Evolutionary conservation across 805 yeast genomes (phyloP).

Genomic region (Candida nanaspora): DNA sequence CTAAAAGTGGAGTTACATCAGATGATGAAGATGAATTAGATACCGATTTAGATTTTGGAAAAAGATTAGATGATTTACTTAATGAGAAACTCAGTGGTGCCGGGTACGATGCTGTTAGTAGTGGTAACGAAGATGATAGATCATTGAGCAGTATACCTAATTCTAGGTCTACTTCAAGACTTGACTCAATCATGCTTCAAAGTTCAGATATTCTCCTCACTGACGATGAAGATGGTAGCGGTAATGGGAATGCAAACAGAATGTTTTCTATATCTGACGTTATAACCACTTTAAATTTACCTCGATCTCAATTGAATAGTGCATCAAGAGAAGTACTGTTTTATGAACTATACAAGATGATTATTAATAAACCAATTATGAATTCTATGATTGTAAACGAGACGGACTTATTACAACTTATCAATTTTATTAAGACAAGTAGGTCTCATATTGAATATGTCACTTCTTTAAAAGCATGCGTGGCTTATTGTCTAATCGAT

Average conservation of each 20-base stretch:
- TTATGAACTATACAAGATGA: conserved; percentile 43
- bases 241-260: conserved; percentile 5
- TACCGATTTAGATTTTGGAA: conserved; percentile 11
- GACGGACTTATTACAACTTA: conserved; percentile 29
- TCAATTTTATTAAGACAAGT: conserved; percentile 23
- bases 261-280: conserved; percentile 35
- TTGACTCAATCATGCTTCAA: conserved; percentile 12
- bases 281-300: conserved; percentile 31
- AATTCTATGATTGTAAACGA: conserved; percentile 24
- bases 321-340: conserved; percentile 40
- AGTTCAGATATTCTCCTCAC: conserved; percentile 3
- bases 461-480: conserved; percentile 32
- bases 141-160: neutral
- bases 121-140: neutral
- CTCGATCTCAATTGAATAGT: conserved; percentile 39
- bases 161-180: conserved; percentile 17
- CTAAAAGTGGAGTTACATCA: conserved; percentile 6
- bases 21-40: conserved; percentile 11
- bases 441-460: conserved; percentile 27
- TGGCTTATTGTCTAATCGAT: conserved; percentile 39
- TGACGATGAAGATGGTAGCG: conserved; percentile 6
- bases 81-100: neutral
- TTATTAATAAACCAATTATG: conserved; percentile 33
- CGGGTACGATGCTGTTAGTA: neutral
- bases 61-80: conserved; percentile 14